Evolutionary conservation across 225 moss, liverwort and hornwort genomes (phyloP).

Genomic region (Marchantia paleacea): DNA sequence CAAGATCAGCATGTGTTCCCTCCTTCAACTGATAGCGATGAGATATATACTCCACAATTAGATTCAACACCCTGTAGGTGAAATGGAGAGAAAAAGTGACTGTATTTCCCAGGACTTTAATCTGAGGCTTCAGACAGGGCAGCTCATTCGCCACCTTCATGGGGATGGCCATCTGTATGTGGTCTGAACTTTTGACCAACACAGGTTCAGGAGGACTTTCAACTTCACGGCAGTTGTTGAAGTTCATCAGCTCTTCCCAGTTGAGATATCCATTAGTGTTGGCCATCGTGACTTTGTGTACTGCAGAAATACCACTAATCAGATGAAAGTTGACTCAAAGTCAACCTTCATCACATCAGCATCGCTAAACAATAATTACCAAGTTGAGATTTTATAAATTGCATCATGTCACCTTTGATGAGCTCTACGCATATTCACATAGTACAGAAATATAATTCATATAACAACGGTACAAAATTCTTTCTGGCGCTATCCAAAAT

Average conservation of each 20-base stretch:
- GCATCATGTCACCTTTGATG: too few relatives aligned
- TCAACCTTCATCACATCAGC: too few relatives aligned
- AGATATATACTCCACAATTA: background rate
- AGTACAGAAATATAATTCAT: too few relatives aligned
- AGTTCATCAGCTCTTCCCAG: background rate
- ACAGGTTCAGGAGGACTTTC: background rate
- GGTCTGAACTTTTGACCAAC: background rate
- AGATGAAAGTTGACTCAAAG: too few relatives aligned
- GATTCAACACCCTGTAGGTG: background rate
- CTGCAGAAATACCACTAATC: background rate
- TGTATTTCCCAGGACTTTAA: constrained; percentile 7
- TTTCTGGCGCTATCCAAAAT: too few relatives aligned
- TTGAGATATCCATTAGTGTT: background rate
- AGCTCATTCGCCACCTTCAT: constrained; percentile 14
- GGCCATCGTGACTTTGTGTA: background rate
- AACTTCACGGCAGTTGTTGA: background rate
- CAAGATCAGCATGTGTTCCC: background rate
- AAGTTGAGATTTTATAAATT: too few relatives aligned
- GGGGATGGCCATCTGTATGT: background rate
- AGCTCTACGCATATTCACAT: too few relatives aligned
- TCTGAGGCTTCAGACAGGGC: constrained; percentile 8
- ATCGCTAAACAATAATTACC: too few relatives aligned
- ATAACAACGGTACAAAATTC: too few relatives aligned
- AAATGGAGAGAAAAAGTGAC: constrained; percentile 13
- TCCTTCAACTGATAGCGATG: constrained; percentile 1